phyloP scores from a whole-genome alignment of 768 basidiomycete genomes.

The Russula olivacea region DNA sequence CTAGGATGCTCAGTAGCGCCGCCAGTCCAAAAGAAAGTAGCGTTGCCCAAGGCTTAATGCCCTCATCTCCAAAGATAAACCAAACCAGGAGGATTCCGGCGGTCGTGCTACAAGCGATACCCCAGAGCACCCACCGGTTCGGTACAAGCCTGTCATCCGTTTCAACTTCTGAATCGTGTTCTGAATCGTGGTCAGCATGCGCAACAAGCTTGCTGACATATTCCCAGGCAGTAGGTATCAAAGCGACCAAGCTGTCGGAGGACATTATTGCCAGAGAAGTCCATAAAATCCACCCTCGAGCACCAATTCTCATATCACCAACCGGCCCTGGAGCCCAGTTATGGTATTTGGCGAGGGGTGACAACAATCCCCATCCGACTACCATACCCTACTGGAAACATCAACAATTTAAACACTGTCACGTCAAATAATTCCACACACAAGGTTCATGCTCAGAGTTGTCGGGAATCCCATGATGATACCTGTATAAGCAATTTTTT shows the following conservation, averaged over 20 bases:
- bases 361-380: conserved; percentile 93
- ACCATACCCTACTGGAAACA: conserved; percentile 69
- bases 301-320: conserved; percentile 77
- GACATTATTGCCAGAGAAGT: conserved; percentile 93
- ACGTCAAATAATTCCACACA: conserved; percentile 32
- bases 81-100: conserved; percentile 78
- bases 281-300: conserved; percentile 98
- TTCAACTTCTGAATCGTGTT: conserved; percentile 64
- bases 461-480: conserved; percentile 98
- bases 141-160: conserved; percentile 78
- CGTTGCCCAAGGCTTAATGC: conserved; percentile 95
- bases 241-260: conserved; percentile 81
- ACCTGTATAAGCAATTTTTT: conserved; percentile 38
- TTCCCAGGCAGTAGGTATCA: conserved; percentile 66
- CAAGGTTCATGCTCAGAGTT: conserved; percentile 87
- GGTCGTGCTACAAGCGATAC: conserved; percentile 54
- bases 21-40: conserved; percentile 78
- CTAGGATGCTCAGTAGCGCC: conserved; percentile 78
- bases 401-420: conserved; percentile 10
- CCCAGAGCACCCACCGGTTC: conserved; percentile 64
- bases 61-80: conserved; percentile 83
- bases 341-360: conserved; percentile 70
- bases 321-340: conserved; percentile 96
- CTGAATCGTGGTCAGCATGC: conserved; percentile 26
- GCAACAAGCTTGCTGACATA: conserved; percentile 37